phyloP scores from a whole-genome alignment of 2,329 filamentous ascomycete genomes.

The Apiospora saccharicola region DNA sequence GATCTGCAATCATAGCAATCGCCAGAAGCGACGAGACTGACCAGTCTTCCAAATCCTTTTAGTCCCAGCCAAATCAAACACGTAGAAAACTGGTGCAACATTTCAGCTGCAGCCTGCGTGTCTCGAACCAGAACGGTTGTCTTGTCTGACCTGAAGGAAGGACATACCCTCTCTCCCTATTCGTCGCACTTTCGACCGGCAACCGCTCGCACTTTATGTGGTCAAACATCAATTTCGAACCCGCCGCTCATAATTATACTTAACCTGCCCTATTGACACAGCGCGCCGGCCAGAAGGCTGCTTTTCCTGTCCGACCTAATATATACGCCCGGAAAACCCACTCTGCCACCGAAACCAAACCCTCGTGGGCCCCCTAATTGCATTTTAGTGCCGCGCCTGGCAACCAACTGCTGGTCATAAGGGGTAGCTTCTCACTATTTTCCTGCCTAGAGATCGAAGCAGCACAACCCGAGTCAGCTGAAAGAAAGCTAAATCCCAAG shows the following conservation, averaged over 20 bases:
- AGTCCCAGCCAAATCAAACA: slow-evolving; percentile 12
- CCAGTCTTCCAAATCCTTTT: slow-evolving; percentile 6
- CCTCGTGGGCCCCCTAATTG: neutral
- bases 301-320: slow-evolving; percentile 10
- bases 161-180: neutral
- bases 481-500: slow-evolving; percentile 4
- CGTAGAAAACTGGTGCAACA: slow-evolving; percentile 19
- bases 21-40: neutral
- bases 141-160: neutral
- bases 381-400: slow-evolving; percentile 18
- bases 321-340: slow-evolving; percentile 10
- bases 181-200: slow-evolving; percentile 5
- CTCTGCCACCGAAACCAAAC: neutral
- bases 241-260: slow-evolving; percentile 20
- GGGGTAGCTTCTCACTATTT: slow-evolving; percentile 11
- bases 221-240: slow-evolving; percentile 15
- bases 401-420: slow-evolving; percentile 17
- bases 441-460: neutral
- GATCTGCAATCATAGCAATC: neutral
- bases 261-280: slow-evolving; percentile 21
- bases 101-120: slow-evolving; percentile 23
- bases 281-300: slow-evolving; percentile 5
- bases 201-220: slow-evolving; percentile 18
- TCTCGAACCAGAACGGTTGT: slow-evolving; percentile 21
- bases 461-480: slow-evolving; percentile 7